Conservation (phyloP, 768 basidiomycete genomes). For the Termitomyces sp. region DNA sequence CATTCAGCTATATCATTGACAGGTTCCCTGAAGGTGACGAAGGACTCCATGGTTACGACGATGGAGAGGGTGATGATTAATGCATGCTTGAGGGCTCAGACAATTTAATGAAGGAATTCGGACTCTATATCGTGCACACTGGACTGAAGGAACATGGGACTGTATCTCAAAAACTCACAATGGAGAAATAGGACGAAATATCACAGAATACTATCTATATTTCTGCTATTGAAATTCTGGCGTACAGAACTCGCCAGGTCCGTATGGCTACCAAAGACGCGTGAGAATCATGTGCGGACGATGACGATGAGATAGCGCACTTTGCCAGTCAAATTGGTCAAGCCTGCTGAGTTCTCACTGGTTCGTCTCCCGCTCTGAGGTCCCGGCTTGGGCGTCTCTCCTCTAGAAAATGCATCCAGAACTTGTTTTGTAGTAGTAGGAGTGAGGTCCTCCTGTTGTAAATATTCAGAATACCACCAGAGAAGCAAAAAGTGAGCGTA, state of each 20-base stretch:
- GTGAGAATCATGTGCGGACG: background rate
- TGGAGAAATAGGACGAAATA: background rate
- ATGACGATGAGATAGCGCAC: constrained; percentile 30
- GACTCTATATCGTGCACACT: background rate
- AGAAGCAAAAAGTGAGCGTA: constrained; percentile 29
- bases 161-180: background rate
- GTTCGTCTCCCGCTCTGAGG: constrained; percentile 85
- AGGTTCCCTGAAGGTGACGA: constrained; percentile 70
- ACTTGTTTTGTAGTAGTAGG: constrained; percentile 71
- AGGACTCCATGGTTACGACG: constrained; percentile 68
- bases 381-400: constrained; percentile 87
- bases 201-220: background rate
- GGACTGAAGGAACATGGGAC: background rate
- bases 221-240: constrained; percentile 69
- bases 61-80: constrained; percentile 78
- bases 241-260: constrained; percentile 85
- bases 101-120: constrained; percentile 3
- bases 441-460: constrained; percentile 77
- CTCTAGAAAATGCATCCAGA: constrained; percentile 74
- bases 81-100: background rate
- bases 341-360: constrained; percentile 89
- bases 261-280: constrained; percentile 66
- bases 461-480: constrained; percentile 8
- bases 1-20: constrained; percentile 58
- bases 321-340: constrained; percentile 76